Evolutionary conservation across 2,329 filamentous ascomycete species (phyloP).

Genomic region (Colletotrichum tropicale): DNA sequence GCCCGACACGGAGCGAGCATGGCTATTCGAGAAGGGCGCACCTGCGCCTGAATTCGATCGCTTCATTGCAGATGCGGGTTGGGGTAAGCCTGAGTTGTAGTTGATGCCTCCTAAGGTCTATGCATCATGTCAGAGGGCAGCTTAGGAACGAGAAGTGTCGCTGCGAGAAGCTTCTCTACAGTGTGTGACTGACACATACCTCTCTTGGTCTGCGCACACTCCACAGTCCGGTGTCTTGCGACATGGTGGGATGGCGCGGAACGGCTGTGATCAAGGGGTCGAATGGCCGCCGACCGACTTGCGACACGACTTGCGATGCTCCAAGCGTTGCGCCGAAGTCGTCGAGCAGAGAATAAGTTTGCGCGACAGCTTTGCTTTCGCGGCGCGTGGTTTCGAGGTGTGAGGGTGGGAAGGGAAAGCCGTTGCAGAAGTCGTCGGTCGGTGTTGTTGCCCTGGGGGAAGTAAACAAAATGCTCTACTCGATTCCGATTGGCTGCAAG

Average conservation of each 20-base stretch:
- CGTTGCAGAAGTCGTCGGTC: background rate
- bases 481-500: constrained; percentile 21
- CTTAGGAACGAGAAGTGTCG: background rate
- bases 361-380: background rate
- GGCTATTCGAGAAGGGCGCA: constrained; percentile 67
- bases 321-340: too few species aligned
- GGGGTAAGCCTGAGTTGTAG: constrained; percentile 83
- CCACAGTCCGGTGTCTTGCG: constrained; percentile 86
- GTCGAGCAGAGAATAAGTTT: background rate
- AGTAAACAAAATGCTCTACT: constrained; percentile 44
- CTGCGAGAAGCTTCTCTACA: background rate
- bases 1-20: constrained; percentile 82
- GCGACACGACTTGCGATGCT: background rate
- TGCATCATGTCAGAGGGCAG: constrained; percentile 7
- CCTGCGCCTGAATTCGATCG: constrained; percentile 81
- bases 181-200: constrained; percentile 55
- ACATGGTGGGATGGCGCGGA: constrained; percentile 60
- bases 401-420: background rate
- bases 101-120: constrained; percentile 88
- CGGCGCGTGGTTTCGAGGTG: background rate
- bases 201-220: constrained; percentile 92
- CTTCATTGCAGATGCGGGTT: constrained; percentile 93
- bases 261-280: background rate
- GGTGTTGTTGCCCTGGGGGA: constrained; percentile 39
- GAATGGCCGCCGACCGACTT: background rate